Evolutionary conservation across 306 rosid species (phyloP), one percentile per base, ranked within the genome.

Genomic region (Arachis hypogaea): DNA sequence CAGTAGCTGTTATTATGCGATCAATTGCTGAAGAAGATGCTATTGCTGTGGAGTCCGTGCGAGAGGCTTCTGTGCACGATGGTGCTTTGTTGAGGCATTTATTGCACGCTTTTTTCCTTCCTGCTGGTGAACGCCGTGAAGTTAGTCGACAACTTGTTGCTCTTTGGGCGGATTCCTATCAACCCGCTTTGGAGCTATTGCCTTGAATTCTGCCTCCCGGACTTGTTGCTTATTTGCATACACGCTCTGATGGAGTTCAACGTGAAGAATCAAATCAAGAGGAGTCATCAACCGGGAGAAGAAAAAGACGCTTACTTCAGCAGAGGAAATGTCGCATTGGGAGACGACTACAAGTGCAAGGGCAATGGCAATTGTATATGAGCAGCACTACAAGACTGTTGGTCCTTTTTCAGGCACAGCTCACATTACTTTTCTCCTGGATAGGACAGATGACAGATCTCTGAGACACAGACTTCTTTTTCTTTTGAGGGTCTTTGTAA

Each of bases 1-100:
- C 91, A 0, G 97, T 95, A 10, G 99, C 99, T 66, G 96, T 95
- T 80, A 88, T 95, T 60, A 95, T 95, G 99, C 95, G 96, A 66
- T 90, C 96, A 36, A 95, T 95, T 86, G 99, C 99, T 30, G 99
- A 95, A 86, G 99, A 95, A 82, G 99, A 95, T 79, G 99, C 98
- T 73, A 92, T 92, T 86, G 99, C 99, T 52, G 99, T 98, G 40
- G 99, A 95, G 88, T 92, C 98, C 28, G 92, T 95, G 99, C 95
- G 99, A 52, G 99, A 85, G 87, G 99, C 98, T 78, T 93, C 99
- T 84, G 81, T 95, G 16, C 16, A 16, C 16, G 16, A 16, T 16
- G 16, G 16, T 16, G 16, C 16, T 16, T 16, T 16, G 16, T 16
- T 16, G 16, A 16, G 16, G 16, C 16, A 16, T 16, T 16, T 16